Evolutionary conservation across 108 stramenopile species (phyloP).

Genomic region (Conticribra weissflogii): DNA sequence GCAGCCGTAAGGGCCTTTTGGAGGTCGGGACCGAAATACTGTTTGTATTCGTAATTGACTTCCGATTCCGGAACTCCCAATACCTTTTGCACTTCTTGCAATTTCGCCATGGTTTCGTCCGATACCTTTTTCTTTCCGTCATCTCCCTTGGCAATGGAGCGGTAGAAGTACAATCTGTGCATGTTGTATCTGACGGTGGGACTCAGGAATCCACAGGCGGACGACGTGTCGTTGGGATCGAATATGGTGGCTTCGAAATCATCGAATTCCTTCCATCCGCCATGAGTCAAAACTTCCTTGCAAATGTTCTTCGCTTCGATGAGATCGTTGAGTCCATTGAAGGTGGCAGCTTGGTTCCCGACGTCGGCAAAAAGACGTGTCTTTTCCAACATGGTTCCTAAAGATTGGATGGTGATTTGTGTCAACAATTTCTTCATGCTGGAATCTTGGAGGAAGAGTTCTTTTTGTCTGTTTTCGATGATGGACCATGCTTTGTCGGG

Average conservation of each 20-base stretch:
- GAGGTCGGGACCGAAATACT: constrained; percentile 79
- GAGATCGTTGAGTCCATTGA: constrained; percentile 68
- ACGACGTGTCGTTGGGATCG: constrained; percentile 67
- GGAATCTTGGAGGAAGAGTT: constrained; percentile 67
- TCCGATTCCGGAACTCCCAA: constrained; percentile 73
- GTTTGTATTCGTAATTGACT: constrained; percentile 59
- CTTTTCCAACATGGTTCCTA: constrained; percentile 76
- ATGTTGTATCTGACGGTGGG: constrained; percentile 68
- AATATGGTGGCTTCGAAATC: constrained; percentile 74
- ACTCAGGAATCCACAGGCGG: constrained; percentile 74
- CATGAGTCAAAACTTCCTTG: constrained; percentile 60
- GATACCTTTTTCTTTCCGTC: constrained; percentile 59
- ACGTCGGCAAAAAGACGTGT: constrained; percentile 74
- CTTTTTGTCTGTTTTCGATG: constrained; percentile 66
- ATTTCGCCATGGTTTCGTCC: constrained; percentile 56
- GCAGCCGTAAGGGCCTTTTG: constrained; percentile 61
- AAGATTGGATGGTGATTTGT: constrained; percentile 76
- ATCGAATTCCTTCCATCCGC: constrained; percentile 76
- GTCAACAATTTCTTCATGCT: constrained; percentile 58
- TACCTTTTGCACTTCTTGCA: constrained; percentile 67
- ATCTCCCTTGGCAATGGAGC: constrained; percentile 58
- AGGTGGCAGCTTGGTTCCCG: constrained; percentile 80
- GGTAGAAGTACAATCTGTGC: constrained; percentile 72
- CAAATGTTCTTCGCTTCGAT: constrained; percentile 75
- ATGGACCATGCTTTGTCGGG: constrained; percentile 74